Percentiles rank a stretch among this genome's conserved stretches.
Evolutionary conservation across 73 alveolate genomes (phyloP).

Genomic region (Uronychia binucleata): DNA sequence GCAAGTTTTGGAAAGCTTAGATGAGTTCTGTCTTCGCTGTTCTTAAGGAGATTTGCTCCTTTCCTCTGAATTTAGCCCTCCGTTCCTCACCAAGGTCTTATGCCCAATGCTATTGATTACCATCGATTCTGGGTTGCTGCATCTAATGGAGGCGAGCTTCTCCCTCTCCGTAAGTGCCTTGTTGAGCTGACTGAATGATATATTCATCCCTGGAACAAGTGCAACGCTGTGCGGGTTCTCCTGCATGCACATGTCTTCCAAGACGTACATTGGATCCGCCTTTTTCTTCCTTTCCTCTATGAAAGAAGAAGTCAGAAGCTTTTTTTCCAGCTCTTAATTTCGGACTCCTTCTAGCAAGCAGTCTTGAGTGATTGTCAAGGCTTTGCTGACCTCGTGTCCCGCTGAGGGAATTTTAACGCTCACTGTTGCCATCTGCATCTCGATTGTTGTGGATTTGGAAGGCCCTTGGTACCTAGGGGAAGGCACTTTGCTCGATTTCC

Average conservation of each 20-base stretch:
- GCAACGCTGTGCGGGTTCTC: neutral
- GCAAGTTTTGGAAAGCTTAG: too few relatives aligned
- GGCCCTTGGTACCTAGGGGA: neutral
- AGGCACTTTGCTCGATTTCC: neutral
- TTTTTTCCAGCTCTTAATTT: neutral
- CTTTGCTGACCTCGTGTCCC: neutral
- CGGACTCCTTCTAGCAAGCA: neutral
- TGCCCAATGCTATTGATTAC: too few relatives aligned
- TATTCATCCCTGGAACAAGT: neutral
- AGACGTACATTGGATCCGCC: neutral
- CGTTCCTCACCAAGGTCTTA: too few relatives aligned
- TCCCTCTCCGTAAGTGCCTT: neutral
- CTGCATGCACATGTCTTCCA: neutral
- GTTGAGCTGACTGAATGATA: neutral
- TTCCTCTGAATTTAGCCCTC: too few relatives aligned
- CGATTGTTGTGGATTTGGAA: neutral
- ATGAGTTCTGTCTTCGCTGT: too few relatives aligned
- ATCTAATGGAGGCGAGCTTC: too few relatives aligned
- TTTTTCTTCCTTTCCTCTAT: neutral
- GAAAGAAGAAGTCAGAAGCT: neutral
- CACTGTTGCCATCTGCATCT: neutral
- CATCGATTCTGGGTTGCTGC: too few relatives aligned
- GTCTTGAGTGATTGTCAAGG: neutral
- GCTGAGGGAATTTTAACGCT: neutral
- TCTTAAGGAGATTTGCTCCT: too few relatives aligned